A percentile compares a stretch with the other conserved stretches of the same genome.
Conservation (phyloP, 2,329 filamentous ascomycete genomes). For the Arthrinium phaeospermum region DNA sequence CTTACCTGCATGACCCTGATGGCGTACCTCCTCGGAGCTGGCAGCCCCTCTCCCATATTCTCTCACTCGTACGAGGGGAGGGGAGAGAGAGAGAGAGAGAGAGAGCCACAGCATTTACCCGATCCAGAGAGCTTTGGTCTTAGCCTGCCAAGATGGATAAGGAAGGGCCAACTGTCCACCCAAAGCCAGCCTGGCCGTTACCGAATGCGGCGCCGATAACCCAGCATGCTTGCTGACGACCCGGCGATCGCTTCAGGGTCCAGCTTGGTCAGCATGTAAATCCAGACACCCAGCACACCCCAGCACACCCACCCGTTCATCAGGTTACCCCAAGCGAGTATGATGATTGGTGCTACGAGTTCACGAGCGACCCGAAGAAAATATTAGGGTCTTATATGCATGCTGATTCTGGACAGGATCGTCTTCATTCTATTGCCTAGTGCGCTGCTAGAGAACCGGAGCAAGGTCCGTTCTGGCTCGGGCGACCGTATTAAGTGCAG, state of each 20-base stretch:
- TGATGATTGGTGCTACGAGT: not conserved
- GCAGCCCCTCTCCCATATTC: not conserved
- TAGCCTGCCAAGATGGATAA: not conserved
- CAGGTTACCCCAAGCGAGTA: not conserved
- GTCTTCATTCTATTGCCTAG: not conserved
- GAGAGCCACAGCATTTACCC: not conserved
- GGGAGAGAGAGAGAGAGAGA: no score
- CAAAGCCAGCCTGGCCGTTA: not conserved
- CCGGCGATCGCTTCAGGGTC: not conserved
- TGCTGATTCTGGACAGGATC: not conserved
- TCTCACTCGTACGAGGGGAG: not conserved
- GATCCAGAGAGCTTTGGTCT: not conserved
- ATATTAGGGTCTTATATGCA: constrained; percentile 9
- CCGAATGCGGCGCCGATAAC: not conserved
- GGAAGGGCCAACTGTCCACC: not conserved
- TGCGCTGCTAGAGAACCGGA: not conserved
- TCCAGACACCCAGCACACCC: not conserved
- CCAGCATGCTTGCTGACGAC: not conserved
- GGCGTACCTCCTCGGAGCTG: constrained; percentile 9
- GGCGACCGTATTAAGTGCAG: not conserved
- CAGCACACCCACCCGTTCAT: not conserved
- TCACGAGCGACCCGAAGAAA: not conserved
- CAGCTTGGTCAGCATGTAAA: constrained; percentile 10
- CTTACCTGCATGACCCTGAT: not conserved
- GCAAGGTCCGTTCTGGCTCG: not conserved